Percentiles rank a stretch among this genome's conserved stretches.
Conservation (phyloP, 352 stramenopile species). For the Blastocystis sp. region DNA sequence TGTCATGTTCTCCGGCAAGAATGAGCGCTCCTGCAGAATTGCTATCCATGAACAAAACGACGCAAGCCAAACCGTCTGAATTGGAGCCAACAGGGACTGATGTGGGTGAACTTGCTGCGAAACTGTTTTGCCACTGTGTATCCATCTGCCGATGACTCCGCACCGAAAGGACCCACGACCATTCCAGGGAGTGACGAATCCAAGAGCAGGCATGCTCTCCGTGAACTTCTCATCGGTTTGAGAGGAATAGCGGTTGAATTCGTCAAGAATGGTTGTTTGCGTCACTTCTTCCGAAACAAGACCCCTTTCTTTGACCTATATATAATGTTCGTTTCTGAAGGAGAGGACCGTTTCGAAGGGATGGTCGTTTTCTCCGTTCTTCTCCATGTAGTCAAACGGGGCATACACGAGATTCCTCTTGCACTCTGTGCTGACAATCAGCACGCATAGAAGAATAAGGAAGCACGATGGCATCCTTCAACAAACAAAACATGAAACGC, state of each 20-base stretch:
- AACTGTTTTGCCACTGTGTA: constrained; percentile 55
- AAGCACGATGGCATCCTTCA: not conserved
- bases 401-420: not conserved
- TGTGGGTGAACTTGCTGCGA: constrained; percentile 62
- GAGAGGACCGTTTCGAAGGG: not conserved
- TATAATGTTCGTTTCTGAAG: not conserved
- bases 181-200: constrained; percentile 74
- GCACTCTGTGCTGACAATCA: not conserved
- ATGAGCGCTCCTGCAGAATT: not conserved
- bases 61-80: constrained; percentile 14
- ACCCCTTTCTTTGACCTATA: constrained; percentile 53
- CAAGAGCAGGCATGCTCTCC: constrained; percentile 39
- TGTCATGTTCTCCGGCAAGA: constrained; percentile 38
- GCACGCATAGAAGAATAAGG: not conserved
- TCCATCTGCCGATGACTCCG: constrained; percentile 31
- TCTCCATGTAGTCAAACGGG: not conserved
- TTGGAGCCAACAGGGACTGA: constrained; percentile 69
- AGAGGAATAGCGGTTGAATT: constrained; percentile 21
- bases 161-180: constrained; percentile 4
- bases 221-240: constrained; percentile 12
- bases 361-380: not conserved
- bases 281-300: constrained; percentile 20
- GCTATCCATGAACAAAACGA: not conserved
- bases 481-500: not conserved
- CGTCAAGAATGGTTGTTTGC: constrained; percentile 33